Evolutionary conservation across 768 basidiomycete species (phyloP).

Genomic region (Naganishia vaughanmartiniae): DNA sequence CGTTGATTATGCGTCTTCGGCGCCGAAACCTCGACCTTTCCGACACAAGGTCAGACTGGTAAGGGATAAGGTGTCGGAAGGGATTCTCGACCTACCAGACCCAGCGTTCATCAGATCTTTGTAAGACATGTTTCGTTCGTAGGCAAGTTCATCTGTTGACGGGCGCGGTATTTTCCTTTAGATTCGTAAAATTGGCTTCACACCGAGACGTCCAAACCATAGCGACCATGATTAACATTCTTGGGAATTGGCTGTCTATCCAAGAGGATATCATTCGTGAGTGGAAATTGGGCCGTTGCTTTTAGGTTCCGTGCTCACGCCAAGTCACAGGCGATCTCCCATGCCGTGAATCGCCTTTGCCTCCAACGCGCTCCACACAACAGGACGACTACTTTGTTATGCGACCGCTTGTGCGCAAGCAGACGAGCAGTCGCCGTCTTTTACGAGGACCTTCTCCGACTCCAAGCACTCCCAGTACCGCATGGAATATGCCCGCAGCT

Average conservation of each 20-base stretch:
- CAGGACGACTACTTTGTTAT: slow-evolving; percentile 26
- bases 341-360: not conserved
- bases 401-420: slow-evolving; percentile 15
- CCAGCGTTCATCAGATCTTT: slow-evolving; percentile 16
- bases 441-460: slow-evolving; percentile 12
- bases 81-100: not conserved
- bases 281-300: not conserved
- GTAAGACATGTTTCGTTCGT: not conserved
- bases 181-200: slow-evolving; percentile 9
- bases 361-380: not conserved
- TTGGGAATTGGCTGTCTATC: not conserved
- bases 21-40: slow-evolving; percentile 1
- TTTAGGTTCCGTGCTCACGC: not conserved
- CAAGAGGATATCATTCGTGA: slow-evolving; percentile 4
- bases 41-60: slow-evolving; percentile 9
- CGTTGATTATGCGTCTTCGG: not conserved
- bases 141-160: not conserved
- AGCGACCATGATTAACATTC: slow-evolving; percentile 11
- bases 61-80: not conserved
- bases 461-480: not conserved
- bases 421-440: not conserved
- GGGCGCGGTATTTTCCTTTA: not conserved
- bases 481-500: slow-evolving; percentile 13
- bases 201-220: slow-evolving; percentile 23
- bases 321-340: not conserved